Percentiles rank a stretch among this genome's conserved stretches.
These are phyloP conservation scores for Primulina huaijiensis DNA, from an alignment of 257 asterid genomes.

Conservation along the genomic window DNA sequence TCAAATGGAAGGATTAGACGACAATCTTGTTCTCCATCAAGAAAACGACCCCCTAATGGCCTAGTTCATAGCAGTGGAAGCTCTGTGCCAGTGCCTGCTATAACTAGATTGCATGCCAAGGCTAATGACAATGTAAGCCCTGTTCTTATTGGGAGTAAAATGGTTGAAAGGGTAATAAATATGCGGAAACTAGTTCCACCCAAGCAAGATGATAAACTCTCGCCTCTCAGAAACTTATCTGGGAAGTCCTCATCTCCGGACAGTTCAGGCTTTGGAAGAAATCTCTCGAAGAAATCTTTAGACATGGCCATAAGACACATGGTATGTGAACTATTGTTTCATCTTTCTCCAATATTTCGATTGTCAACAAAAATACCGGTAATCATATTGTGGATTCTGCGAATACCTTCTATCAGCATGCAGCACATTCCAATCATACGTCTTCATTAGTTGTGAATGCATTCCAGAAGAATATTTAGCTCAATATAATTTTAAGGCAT, in stretches of 20 bases:
- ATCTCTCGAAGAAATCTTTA: conserved; percentile 87
- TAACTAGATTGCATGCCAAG: conserved; percentile 75
- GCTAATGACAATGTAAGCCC: conserved; percentile 95
- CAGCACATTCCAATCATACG: not conserved
- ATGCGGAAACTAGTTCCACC: conserved; percentile 96
- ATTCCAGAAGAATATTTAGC: not conserved
- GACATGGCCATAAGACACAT: conserved; percentile 99
- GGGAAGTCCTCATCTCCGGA: conserved; percentile 93
- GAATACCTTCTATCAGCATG: conserved; percentile 2
- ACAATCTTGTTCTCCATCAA: conserved; percentile 93
- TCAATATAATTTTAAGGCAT: not conserved
- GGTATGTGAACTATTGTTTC: conserved; percentile 47
- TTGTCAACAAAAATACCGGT: not conserved
- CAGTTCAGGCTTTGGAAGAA: conserved; percentile 90
- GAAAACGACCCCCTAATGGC: conserved; percentile 95
- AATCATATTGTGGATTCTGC: not conserved
- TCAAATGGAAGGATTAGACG: conserved; percentile 84
- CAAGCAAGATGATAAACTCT: conserved; percentile 74
- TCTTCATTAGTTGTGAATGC: not conserved
- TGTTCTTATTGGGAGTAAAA: conserved; percentile 72
- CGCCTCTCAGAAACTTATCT: conserved; percentile 79
- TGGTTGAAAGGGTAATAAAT: conserved; percentile 95
- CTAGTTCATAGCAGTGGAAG: conserved; percentile 70
- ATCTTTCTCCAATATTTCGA: conserved; percentile 5
- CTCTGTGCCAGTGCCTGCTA: conserved; percentile 76